These are phyloP conservation scores for Hypoxylon sp. DNA, from an alignment of 2,329 filamentous ascomycete species.

Conservation along the genomic window DNA sequence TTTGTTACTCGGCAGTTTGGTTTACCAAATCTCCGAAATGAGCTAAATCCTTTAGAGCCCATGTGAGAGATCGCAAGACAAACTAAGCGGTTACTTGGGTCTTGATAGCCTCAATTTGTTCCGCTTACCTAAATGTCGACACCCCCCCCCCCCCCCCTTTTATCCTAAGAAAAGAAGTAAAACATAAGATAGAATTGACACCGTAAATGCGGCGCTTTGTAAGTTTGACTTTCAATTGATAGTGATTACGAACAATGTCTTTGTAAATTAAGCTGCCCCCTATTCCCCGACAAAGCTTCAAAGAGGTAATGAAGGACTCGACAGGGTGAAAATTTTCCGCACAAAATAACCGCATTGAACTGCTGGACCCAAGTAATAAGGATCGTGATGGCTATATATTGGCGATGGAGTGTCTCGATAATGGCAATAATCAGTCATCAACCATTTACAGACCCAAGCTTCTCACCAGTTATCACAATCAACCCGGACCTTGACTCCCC, in stretches of 20 bases:
- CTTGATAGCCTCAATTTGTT: background rate
- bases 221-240: background rate
- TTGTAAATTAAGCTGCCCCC: background rate
- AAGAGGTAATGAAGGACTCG: background rate
- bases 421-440: background rate
- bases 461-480: background rate
- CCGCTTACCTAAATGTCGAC: background rate
- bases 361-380: background rate
- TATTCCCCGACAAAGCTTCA: background rate
- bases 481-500: background rate
- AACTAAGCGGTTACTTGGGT: background rate
- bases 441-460: background rate
- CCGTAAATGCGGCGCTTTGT: background rate
- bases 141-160: too few species aligned
- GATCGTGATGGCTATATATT: background rate
- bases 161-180: background rate
- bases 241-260: background rate
- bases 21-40: background rate
- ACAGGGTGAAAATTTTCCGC: background rate
- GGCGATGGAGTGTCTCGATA: background rate
- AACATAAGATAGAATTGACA: background rate
- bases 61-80: background rate
- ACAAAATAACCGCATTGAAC: background rate
- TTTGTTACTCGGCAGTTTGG: background rate
- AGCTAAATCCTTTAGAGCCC: too few species aligned